Evolutionary conservation across 768 basidiomycete genomes (phyloP).

Genomic region (Trametopsis cervina): DNA sequence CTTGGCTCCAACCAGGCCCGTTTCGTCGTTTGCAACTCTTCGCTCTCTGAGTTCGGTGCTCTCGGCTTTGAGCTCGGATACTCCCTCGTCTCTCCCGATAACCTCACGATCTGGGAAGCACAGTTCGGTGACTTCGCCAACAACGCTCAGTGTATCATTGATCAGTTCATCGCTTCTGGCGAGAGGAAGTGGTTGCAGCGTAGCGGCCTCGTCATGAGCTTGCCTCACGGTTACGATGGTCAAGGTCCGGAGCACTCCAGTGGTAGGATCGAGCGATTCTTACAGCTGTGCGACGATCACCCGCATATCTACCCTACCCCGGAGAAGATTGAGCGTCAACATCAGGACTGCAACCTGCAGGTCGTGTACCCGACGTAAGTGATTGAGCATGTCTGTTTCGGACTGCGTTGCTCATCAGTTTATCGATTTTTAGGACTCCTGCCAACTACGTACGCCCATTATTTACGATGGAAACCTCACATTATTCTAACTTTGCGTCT

Average conservation of each 20-base stretch:
- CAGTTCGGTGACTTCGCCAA: constrained; percentile 99
- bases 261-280: constrained; percentile 90
- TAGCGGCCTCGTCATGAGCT: constrained; percentile 78
- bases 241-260: constrained; percentile 99
- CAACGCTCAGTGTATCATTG: constrained; percentile 96
- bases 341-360: constrained; percentile 99
- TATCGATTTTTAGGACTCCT: constrained; percentile 70
- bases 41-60: constrained; percentile 88
- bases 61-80: constrained; percentile 98
- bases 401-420: background rate
- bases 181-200: constrained; percentile 98
- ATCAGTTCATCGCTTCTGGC: constrained; percentile 97
- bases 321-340: constrained; percentile 88
- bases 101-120: constrained; percentile 95
- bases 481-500: constrained; percentile 9
- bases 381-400: background rate
- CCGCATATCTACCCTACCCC: constrained; percentile 83
- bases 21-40: constrained; percentile 96
- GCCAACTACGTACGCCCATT: constrained; percentile 72
- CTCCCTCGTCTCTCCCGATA: constrained; percentile 92
- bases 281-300: constrained; percentile 97
- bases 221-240: constrained; percentile 97
- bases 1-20: constrained; percentile 83
- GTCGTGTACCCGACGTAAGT: constrained; percentile 93
- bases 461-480: constrained; percentile 2